These are phyloP conservation scores for Myochromella boudieri DNA, from an alignment of 768 basidiomycete genomes.

Conservation along the genomic window DNA sequence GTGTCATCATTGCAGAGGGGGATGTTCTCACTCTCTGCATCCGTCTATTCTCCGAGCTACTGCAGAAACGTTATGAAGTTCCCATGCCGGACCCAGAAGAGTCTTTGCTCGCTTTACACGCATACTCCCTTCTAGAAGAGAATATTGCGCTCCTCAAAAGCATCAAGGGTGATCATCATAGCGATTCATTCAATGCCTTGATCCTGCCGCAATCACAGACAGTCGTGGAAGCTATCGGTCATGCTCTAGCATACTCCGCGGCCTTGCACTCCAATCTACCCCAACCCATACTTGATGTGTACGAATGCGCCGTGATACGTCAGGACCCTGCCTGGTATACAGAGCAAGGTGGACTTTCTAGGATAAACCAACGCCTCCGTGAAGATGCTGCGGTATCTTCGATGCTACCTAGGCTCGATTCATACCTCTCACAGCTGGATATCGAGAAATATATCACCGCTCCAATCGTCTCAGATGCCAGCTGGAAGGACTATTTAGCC, in stretches of 20 bases:
- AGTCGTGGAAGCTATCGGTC: slow-evolving; percentile 61
- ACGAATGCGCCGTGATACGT: slow-evolving; percentile 50
- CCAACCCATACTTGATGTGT: slow-evolving; percentile 52
- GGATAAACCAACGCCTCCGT: slow-evolving; percentile 45
- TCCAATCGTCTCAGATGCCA: slow-evolving; percentile 49
- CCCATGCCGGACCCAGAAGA: slow-evolving; percentile 49
- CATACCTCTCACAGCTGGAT: slow-evolving; percentile 40
- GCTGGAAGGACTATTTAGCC: slow-evolving; percentile 48
- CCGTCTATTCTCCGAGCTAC: slow-evolving; percentile 57
- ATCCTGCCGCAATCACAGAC: slow-evolving; percentile 55
- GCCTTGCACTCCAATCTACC: slow-evolving; percentile 44
- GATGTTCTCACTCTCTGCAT: slow-evolving; percentile 52
- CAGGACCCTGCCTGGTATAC: slow-evolving; percentile 61
- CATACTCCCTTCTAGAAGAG: slow-evolving; percentile 44
- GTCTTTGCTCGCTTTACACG: slow-evolving; percentile 55
- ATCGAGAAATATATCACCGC: slow-evolving; percentile 52
- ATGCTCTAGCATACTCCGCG: slow-evolving; percentile 59
- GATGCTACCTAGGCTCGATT: slow-evolving; percentile 41
- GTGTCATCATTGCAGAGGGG: slow-evolving; percentile 61
- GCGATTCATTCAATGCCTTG: slow-evolving; percentile 49
- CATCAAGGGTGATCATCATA: slow-evolving; percentile 45
- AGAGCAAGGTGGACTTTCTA: slow-evolving; percentile 47
- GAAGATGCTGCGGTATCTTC: slow-evolving; percentile 46
- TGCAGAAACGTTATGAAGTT: slow-evolving; percentile 52
- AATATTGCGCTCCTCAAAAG: slow-evolving; percentile 37